phyloP scores from a whole-genome alignment of 495 filamentous ascomycete species.

The Penicillium goetzii region DNA sequence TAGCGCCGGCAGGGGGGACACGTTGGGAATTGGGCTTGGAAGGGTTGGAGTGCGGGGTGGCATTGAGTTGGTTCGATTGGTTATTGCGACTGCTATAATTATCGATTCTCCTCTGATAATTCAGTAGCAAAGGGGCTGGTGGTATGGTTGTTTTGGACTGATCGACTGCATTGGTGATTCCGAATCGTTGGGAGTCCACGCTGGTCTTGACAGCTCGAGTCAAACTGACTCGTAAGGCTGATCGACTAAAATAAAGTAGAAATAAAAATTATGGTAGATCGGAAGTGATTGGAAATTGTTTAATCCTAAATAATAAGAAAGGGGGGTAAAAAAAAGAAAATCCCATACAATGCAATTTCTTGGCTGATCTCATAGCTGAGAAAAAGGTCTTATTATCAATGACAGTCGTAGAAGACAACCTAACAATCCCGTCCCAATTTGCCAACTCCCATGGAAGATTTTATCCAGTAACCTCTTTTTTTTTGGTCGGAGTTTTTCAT shows the following conservation, averaged over 20 bases:
- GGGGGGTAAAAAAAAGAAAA: background rate
- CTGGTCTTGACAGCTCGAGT: background rate
- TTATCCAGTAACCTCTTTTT: background rate
- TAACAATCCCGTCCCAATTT: background rate
- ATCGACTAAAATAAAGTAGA: background rate
- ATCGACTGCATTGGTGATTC: background rate
- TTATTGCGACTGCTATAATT: slow-evolving; percentile 5
- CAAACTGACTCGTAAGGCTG: background rate
- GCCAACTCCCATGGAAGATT: background rate
- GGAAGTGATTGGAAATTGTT: too few relatives aligned
- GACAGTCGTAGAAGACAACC: background rate
- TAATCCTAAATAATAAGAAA: too few relatives aligned
- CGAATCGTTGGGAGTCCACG: background rate
- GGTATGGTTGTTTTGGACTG: background rate
- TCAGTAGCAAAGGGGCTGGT: background rate
- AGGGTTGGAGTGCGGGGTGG: slow-evolving; percentile 5
- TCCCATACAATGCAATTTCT: background rate
- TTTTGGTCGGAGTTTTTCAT: background rate
- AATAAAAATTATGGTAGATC: too few relatives aligned
- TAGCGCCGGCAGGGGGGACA: background rate
- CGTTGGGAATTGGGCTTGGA: slow-evolving; percentile 3
- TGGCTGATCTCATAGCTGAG: background rate
- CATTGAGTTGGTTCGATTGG: slow-evolving; percentile 2
- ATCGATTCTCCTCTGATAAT: background rate
- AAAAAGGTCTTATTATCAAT: background rate